A percentile compares a stretch with the other conserved stretches of the same genome.
These are phyloP conservation scores for Clitopilus passeckerianus DNA, from an alignment of 768 basidiomycete genomes.

Conservation along the genomic window DNA sequence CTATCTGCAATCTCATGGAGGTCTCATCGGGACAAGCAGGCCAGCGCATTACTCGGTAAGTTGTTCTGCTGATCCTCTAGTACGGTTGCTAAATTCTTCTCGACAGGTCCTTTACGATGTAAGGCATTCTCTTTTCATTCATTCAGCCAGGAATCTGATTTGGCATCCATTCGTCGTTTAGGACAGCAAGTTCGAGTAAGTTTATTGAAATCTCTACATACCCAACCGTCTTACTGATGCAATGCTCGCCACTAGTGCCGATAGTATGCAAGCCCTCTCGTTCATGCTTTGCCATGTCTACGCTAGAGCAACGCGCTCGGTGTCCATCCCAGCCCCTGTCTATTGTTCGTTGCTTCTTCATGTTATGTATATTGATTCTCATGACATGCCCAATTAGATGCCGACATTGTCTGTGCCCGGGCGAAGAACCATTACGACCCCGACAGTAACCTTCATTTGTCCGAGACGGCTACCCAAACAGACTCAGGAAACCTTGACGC, in stretches of 20 bases:
- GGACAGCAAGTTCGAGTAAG: constrained; percentile 59
- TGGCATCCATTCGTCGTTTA: constrained; percentile 12
- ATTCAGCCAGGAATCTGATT: not conserved
- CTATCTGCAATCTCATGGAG: constrained; percentile 74
- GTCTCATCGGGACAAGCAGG: constrained; percentile 69
- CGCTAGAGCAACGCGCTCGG: constrained; percentile 75
- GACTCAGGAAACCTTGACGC: constrained; percentile 35
- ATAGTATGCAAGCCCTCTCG: constrained; percentile 63
- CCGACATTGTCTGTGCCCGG: constrained; percentile 31
- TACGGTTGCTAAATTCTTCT: not conserved
- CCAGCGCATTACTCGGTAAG: constrained; percentile 42
- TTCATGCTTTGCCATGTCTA: constrained; percentile 80
- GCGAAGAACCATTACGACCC: constrained; percentile 67
- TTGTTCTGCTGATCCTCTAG: constrained; percentile 6
- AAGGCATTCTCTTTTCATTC: constrained; percentile 9
- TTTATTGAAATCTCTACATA: not conserved
- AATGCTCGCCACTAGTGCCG: constrained; percentile 35
- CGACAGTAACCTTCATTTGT: constrained; percentile 32
- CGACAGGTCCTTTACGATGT: constrained; percentile 37
- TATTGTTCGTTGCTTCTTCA: constrained; percentile 51
- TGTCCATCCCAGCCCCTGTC: constrained; percentile 81
- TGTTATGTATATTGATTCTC: not conserved
- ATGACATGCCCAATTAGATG: not conserved
- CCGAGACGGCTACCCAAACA: constrained; percentile 30
- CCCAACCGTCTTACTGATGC: not conserved